These are phyloP conservation scores for Chrysophaeum taylorii DNA, from an alignment of 352 stramenopile genomes.

Conservation along the genomic window DNA sequence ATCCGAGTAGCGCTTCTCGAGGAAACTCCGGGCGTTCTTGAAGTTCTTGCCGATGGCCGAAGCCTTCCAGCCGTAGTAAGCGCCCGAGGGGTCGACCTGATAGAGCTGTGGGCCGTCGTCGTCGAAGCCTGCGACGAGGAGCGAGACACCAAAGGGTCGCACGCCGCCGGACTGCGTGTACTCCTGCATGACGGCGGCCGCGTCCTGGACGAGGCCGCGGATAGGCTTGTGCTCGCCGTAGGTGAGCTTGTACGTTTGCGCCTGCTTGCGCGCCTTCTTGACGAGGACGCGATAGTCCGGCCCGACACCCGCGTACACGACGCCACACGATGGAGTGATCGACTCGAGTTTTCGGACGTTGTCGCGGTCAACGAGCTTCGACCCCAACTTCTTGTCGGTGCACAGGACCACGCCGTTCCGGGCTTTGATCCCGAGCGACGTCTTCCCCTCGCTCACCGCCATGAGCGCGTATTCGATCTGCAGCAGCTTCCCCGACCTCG, in stretches of 20 bases:
- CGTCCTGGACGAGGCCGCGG: conserved; percentile 85
- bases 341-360: conserved; percentile 90
- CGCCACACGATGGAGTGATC: conserved; percentile 65
- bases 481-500: conserved; percentile 93
- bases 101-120: conserved; percentile 93
- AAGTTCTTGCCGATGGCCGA: conserved; percentile 94
- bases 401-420: conserved; percentile 98
- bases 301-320: conserved; percentile 94
- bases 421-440: conserved; percentile 91
- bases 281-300: conserved; percentile 97
- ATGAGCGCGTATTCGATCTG: conserved; percentile 99
- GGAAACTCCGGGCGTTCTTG: conserved; percentile 95
- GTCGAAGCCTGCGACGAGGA: conserved; percentile 94
- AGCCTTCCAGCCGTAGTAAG: conserved; percentile 99
- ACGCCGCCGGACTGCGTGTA: conserved; percentile 79
- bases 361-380: conserved; percentile 76
- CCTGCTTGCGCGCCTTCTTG: conserved; percentile 86
- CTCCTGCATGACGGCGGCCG: conserved; percentile 97
- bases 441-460: conserved; percentile 91
- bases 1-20: conserved; percentile 88
- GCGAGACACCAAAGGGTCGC: conserved; percentile 93
- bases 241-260: conserved; percentile 85
- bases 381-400: conserved; percentile 86
- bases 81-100: conserved; percentile 89
- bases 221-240: conserved; percentile 86